Evolutionary conservation across 345 rosid species (phyloP).

Genomic region (Passiflora organensis): DNA sequence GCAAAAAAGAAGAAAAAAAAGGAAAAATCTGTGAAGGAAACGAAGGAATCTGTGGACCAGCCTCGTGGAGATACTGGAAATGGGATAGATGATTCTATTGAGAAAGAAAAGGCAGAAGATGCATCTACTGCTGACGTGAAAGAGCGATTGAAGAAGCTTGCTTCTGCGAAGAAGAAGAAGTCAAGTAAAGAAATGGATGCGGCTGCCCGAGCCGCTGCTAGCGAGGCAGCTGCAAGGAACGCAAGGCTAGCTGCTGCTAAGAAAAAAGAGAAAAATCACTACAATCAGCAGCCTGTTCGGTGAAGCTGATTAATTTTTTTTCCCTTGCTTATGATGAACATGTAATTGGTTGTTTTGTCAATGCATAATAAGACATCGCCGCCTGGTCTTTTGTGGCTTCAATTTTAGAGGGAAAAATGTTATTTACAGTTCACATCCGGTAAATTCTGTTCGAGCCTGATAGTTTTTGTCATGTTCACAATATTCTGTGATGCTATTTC

Average conservation of each 20-base stretch:
- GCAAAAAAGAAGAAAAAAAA: conserved; percentile 52
- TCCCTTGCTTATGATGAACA: conserved; percentile 18
- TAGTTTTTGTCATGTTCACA: too few species aligned
- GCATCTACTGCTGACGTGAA: conserved; percentile 44
- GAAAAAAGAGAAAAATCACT: conserved; percentile 72
- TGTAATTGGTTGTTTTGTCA: conserved; percentile 30
- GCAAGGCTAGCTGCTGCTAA: conserved; percentile 70
- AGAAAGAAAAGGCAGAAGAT: conserved; percentile 32
- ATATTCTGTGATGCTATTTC: too few species aligned
- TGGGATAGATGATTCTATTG: conserved; percentile 28
- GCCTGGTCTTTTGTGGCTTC: background rate
- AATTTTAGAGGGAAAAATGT: too few species aligned
- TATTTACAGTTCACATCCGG: too few species aligned
- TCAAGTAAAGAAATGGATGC: conserved; percentile 55
- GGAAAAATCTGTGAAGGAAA: conserved; percentile 36
- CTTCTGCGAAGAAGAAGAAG: conserved; percentile 56
- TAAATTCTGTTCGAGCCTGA: too few species aligned
- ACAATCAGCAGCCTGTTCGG: conserved; percentile 73
- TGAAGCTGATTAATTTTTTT: conserved; percentile 2
- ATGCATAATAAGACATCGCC: conserved; percentile 17
- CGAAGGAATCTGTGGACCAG: conserved; percentile 42
- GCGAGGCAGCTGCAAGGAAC: conserved; percentile 66
- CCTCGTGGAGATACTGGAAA: conserved; percentile 19
- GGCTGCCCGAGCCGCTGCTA: conserved; percentile 62
- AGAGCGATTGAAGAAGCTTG: conserved; percentile 52